phyloP scores from a whole-genome alignment of 441 rosid genomes.

The Manihot esculenta region DNA sequence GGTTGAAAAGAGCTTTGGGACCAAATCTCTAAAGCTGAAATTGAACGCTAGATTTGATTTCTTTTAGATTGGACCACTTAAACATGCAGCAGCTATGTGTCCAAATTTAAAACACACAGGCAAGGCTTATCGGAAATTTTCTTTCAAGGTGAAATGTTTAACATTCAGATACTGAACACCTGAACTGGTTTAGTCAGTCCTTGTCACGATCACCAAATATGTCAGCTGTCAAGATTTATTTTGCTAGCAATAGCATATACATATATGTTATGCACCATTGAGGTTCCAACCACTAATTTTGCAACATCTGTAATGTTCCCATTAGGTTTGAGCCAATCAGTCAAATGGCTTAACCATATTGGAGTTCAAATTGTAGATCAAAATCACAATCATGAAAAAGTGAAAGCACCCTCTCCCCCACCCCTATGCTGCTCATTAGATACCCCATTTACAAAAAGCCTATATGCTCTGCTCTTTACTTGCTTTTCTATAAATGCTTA shows the following conservation, averaged over 20 bases:
- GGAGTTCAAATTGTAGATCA: constrained; percentile 23
- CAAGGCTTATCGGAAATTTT: background rate
- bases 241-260: constrained; percentile 2
- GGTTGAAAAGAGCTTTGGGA: constrained; percentile 7
- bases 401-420: background rate
- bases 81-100: constrained; percentile 16
- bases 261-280: constrained; percentile 8
- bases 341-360: constrained; percentile 5
- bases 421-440: background rate
- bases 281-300: constrained; percentile 19
- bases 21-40: constrained; percentile 3
- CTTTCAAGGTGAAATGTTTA: too few relatives aligned
- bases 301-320: constrained; percentile 23
- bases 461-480: constrained; percentile 17
- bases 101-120: constrained; percentile 19
- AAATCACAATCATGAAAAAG: constrained; percentile 30
- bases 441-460: constrained; percentile 21
- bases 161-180: too few relatives aligned
- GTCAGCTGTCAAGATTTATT: constrained; percentile 33
- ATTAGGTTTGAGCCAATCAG: constrained; percentile 19
- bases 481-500: constrained; percentile 23
- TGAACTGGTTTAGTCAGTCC: constrained; percentile 15
- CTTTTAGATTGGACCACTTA: constrained; percentile 20
- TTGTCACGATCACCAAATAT: constrained; percentile 24
- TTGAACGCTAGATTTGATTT: background rate